Percentiles rank a stretch among this genome's conserved stretches.
Evolutionary conservation across 2,329 filamentous ascomycete species (phyloP).

Genomic region (Emmonsiellopsis sp.): DNA sequence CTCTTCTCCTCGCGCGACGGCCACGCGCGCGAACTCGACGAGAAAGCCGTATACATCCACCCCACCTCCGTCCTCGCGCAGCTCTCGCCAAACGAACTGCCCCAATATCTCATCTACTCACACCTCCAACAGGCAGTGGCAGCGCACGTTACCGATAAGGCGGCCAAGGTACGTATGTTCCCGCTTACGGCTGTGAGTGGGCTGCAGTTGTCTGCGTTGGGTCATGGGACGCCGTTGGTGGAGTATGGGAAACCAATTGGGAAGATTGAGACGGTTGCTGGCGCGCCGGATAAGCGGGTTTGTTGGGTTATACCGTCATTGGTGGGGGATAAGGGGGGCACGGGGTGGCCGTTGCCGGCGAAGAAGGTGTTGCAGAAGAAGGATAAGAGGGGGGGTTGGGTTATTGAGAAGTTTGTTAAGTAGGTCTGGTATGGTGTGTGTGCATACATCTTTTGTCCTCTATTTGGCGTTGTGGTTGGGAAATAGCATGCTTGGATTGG

Average conservation of each 20-base stretch:
- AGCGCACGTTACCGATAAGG: constrained; percentile 45
- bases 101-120: constrained; percentile 78
- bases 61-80: constrained; percentile 72
- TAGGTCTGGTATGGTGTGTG: constrained; percentile 9
- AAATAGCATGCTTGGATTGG: too few relatives aligned
- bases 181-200: constrained; percentile 71
- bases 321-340: constrained; percentile 55
- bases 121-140: constrained; percentile 64
- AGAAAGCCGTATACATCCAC: constrained; percentile 75
- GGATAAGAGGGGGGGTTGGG: constrained; percentile 63
- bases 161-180: constrained; percentile 76
- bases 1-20: constrained; percentile 58
- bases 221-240: constrained; percentile 75
- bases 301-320: constrained; percentile 77
- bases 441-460: constrained; percentile 8
- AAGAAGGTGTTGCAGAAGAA: constrained; percentile 74
- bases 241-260: constrained; percentile 86
- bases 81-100: constrained; percentile 61
- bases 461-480: neutral
- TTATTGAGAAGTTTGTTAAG: constrained; percentile 48
- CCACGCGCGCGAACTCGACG: constrained; percentile 35
- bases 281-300: constrained; percentile 49
- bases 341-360: constrained; percentile 79
- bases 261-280: constrained; percentile 51
- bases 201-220: constrained; percentile 65